Conservation (phyloP, 2,329 filamentous ascomycete species). For the Paecilomyces sp. region DNA sequence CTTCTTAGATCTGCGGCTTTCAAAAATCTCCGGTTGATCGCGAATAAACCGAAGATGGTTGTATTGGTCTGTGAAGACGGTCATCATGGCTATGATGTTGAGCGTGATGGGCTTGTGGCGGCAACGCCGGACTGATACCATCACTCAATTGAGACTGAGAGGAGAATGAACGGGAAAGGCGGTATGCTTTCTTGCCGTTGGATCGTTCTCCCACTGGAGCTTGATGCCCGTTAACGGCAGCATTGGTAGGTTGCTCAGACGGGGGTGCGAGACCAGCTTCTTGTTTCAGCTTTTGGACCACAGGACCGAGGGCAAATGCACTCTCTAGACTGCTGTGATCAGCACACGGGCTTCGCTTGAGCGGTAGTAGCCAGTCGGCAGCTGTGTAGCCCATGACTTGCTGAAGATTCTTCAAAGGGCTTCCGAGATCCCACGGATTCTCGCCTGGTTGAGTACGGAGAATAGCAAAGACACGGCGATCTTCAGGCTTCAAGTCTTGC, state of each 20-base stretch:
- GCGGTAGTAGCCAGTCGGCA: slow-evolving; percentile 73
- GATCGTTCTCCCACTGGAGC: neutral
- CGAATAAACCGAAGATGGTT: neutral
- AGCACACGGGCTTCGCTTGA: slow-evolving; percentile 66
- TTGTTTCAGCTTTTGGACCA: slow-evolving; percentile 50
- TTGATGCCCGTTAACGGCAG: neutral
- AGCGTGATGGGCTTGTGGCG: neutral
- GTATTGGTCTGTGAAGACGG: neutral
- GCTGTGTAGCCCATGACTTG: slow-evolving; percentile 68
- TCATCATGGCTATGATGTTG: neutral
- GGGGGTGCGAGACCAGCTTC: slow-evolving; percentile 29
- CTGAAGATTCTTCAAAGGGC: slow-evolving; percentile 60
- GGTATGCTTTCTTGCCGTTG: neutral
- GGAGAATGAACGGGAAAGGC: neutral
- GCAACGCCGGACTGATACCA: neutral
- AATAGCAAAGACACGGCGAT: slow-evolving; percentile 68
- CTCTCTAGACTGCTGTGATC: slow-evolving; percentile 59
- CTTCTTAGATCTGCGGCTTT: neutral
- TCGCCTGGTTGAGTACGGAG: slow-evolving; percentile 65
- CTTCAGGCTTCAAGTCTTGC: slow-evolving; percentile 36
- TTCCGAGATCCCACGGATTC: slow-evolving; percentile 78
- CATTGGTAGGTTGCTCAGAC: neutral
- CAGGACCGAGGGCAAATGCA: slow-evolving; percentile 60
- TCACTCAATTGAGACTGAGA: neutral
- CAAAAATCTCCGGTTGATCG: neutral